Base-by-base conservation (phyloP, 2,329 filamentous ascomycete genomes). In the Chaetomiaceae sp. region DNA sequence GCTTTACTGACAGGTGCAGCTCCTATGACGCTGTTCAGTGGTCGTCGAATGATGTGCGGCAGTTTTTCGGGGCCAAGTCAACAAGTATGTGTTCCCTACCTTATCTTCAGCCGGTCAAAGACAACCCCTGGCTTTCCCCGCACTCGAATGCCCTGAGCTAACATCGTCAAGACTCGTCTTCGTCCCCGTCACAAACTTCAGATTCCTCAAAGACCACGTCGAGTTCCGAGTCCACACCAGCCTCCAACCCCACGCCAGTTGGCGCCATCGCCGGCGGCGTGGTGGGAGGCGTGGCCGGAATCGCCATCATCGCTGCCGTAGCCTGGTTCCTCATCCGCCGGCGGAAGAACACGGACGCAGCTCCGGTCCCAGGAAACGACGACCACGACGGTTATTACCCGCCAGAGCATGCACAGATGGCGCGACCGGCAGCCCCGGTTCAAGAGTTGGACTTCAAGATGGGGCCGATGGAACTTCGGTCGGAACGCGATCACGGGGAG, bases 201-300 rank as follows among this genome's bases (percentile, higher is more conserved):
- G 22, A 25, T 17, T 37, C 42, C 19, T 27, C 36, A 8, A 33
- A 33, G 0, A 22, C 12, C 19, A 20, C 43, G 7, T 17, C 42
- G 4, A 23, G 4, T 34, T 7, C 38, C 44, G 22, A 25, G 17
- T 37, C 42, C 17, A 22, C 44, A 6, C 19, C 6, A 12, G 20
- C n/a, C 3, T 36, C 51, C 7, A 12, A 27, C 4, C 31, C 50
- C 3, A 47, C 39, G 4, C 48, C 56, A 9, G 38, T 48, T 3
- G 59, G 44, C 19, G 42, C 55, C 6, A 56, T 59, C 11, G 57
- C 46, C 6, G 59, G 59, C 3, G 55, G 57, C 4, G 55, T 61
- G n/a, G 45, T 61, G 9, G 59, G 59, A 1, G 59, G 57, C 9
- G 11, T 61, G 5, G 57, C 47, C 23, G 50, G 27, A 1, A 11